A percentile compares a stretch with the other conserved stretches of the same genome.
Conservation (phyloP, 192 early-diverging fungal genomes). For the Spizellomyces sp. region DNA sequence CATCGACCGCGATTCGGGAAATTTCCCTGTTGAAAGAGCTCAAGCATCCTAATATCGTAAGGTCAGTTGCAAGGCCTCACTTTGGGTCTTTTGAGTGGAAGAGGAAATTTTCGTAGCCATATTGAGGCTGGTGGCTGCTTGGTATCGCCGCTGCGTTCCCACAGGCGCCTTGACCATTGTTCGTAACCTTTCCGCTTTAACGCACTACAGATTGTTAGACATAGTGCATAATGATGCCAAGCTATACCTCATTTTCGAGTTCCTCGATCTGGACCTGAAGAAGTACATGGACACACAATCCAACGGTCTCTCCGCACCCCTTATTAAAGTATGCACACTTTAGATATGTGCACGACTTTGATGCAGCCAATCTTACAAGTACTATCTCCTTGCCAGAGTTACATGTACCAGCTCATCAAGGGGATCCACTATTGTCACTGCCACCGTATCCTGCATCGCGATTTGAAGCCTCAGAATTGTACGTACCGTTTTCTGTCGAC, state of each 20-base stretch:
- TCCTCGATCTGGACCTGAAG: constrained; percentile 87
- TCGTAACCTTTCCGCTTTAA: neutral
- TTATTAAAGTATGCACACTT: constrained; percentile 58
- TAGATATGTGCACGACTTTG: neutral
- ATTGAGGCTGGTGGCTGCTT: neutral
- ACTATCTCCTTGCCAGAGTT: constrained; percentile 63
- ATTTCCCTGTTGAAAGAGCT: constrained; percentile 98
- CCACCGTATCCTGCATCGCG: constrained; percentile 91
- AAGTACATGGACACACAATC: constrained; percentile 76
- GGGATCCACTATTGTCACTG: constrained; percentile 91
- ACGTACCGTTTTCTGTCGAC: neutral
- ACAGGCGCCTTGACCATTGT: too few relatives aligned
- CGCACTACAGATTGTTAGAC: constrained; percentile 72
- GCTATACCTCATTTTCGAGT: constrained; percentile 96
- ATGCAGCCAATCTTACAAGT: neutral
- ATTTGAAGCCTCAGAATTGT: constrained; percentile 97
- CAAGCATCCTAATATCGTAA: constrained; percentile 87
- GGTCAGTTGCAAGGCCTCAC: constrained; percentile 18
- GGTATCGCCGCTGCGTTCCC: neutral
- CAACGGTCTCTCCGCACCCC: constrained; percentile 48
- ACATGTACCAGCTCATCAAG: constrained; percentile 84
- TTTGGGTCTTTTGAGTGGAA: neutral
- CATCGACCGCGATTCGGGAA: constrained; percentile 96
- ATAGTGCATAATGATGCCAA: constrained; percentile 84
- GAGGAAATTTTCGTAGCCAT: neutral